These are phyloP conservation scores for Allantophomopsis cytisporea DNA, from an alignment of 2,329 filamentous ascomycete species.

Conservation along the genomic window DNA sequence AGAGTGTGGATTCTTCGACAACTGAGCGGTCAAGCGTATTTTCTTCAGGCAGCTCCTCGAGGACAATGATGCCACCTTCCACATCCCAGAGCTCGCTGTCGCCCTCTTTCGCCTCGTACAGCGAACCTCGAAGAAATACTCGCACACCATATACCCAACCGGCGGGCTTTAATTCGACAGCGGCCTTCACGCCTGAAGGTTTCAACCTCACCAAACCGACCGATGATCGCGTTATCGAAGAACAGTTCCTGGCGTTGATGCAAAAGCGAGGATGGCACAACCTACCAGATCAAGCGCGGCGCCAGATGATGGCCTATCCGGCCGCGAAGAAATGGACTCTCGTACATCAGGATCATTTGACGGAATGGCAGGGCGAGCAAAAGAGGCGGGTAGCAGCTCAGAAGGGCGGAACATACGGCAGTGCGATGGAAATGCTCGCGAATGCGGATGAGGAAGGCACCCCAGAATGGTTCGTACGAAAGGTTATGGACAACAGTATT, in stretches of 20 bases:
- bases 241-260: slow-evolving; percentile 89
- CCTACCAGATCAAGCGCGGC: slow-evolving; percentile 80
- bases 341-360: slow-evolving; percentile 86
- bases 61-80: slow-evolving; percentile 37
- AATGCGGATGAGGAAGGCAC: slow-evolving; percentile 89
- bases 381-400: slow-evolving; percentile 68
- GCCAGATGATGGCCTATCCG: slow-evolving; percentile 94
- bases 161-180: slow-evolving; percentile 9
- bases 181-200: slow-evolving; percentile 14
- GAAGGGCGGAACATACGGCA: slow-evolving; percentile 53
- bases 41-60: slow-evolving; percentile 38
- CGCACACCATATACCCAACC: slow-evolving; percentile 27
- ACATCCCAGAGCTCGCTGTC: slow-evolving; percentile 38
- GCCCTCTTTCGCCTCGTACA: slow-evolving; percentile 11
- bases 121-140: slow-evolving; percentile 43
- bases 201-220: slow-evolving; percentile 58
- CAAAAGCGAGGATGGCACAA: slow-evolving; percentile 97
- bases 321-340: slow-evolving; percentile 95
- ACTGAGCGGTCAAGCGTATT: slow-evolving; percentile 41
- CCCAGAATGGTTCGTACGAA: slow-evolving; percentile 95
- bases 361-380: slow-evolving; percentile 89
- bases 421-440: slow-evolving; percentile 55
- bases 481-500: slow-evolving; percentile 91
- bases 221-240: slow-evolving; percentile 74
- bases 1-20: slow-evolving; percentile 49